Evolutionary conservation across 2,329 filamentous ascomycete species (phyloP), one percentile per base, ranked within the genome.

Genomic region (Cladosporium velox): DNA sequence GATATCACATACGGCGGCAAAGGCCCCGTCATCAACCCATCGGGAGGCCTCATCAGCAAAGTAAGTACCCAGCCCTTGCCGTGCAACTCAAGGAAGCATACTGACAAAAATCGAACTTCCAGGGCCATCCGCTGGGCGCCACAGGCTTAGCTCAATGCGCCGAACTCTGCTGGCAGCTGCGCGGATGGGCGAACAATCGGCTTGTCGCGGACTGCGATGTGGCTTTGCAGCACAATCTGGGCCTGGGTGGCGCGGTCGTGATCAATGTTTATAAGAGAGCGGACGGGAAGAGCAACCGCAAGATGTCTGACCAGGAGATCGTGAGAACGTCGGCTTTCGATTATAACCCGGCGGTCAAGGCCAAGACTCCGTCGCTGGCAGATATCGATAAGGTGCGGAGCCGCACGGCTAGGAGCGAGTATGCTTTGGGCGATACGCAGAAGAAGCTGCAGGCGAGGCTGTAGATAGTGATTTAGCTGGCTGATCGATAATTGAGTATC

Each of bases 41-140:
- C 91, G 1, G 94, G 94, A 55, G 93, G 93, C 1, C 85, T 97
- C 65, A 97, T 97, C 74, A 95, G 91, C 68, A 97, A 97, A n/a
- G 61, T 57, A 21, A 24, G 61, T 64, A 18, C 4, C 12, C 15
- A 34, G 21, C 34, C 11, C 10, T 34, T 41, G 32, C 34, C 34
- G 21, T 58, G 55, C 34, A 24, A 38, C 32, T 24, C 34, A 58
- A 34, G 14, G 21, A 57, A 35, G 32, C n/a, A 41, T 41, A 34
- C 55, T 63, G 21, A 49, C 55, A 28, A 49, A 18, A 57, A 30
- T 12, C 5, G 49, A 28, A 52, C 28, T 30, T 18, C 3, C 51
- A 64, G 83, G 94, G 93, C 54, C 94, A 97, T 78, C 93, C 94
- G 0, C 88, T 97, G 4, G 93, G 93, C 38, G 93, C 94, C 0